These are phyloP conservation scores for Phytophthora sp. DNA, from an alignment of 352 stramenopile genomes.

Conservation along the genomic window DNA sequence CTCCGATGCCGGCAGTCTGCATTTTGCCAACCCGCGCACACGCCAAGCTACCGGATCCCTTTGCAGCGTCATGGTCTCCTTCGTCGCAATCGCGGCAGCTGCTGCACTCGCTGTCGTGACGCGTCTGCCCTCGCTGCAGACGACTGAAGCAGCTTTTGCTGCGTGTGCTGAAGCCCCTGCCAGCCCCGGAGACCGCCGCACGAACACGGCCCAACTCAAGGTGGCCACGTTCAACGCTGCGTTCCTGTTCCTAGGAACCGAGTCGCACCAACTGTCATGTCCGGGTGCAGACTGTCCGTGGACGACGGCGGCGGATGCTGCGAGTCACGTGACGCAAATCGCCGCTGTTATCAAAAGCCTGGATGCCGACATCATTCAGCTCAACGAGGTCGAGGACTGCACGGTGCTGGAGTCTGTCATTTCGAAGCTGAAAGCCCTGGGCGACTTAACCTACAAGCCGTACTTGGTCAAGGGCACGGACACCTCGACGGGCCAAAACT, in stretches of 20 bases:
- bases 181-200: conserved; percentile 48
- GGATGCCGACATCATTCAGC: conserved; percentile 69
- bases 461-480: conserved; percentile 67
- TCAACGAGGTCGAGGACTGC: conserved; percentile 74
- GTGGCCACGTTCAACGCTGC: conserved; percentile 71
- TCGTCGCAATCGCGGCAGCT: conserved; percentile 17
- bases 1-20: conserved; percentile 25
- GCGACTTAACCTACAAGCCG: conserved; percentile 64
- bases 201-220: conserved; percentile 58
- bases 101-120: conserved; percentile 20
- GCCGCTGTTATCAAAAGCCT: conserved; percentile 55
- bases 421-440: conserved; percentile 45
- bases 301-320: conserved; percentile 42
- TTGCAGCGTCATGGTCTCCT: conserved; percentile 43
- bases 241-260: conserved; percentile 61
- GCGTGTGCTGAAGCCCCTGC: conserved; percentile 50
- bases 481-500: conserved; percentile 74
- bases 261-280: conserved; percentile 45
- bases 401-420: conserved; percentile 58
- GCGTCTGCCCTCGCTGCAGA: conserved; percentile 11
- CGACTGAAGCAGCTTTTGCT: conserved; percentile 43
- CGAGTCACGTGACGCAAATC: conserved; percentile 59
- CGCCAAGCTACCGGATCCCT: neutral
- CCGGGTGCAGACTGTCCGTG: conserved; percentile 61
- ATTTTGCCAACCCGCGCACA: conserved; percentile 26